Conservation (phyloP, 1,284 basidiomycete genomes). For the Heliocybe sulcata region DNA sequence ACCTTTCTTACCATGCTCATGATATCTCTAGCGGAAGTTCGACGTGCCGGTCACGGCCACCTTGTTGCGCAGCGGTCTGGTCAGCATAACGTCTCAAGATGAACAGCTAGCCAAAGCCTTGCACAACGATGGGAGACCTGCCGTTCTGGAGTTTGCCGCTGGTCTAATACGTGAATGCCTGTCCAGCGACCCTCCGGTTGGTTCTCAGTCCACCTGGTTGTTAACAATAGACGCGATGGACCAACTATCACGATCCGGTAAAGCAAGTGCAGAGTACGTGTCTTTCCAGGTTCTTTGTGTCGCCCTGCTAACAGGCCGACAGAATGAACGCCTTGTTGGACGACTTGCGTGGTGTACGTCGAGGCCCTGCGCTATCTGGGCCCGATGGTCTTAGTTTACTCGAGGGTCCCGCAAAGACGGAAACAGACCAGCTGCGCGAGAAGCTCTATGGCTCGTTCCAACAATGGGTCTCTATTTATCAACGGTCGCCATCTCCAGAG, state of each 20-base stretch:
- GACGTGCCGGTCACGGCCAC: conserved; percentile 93
- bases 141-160: conserved; percentile 78
- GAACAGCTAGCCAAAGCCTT: conserved; percentile 88
- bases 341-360: conserved; percentile 61
- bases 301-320: conserved; percentile 7
- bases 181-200: conserved; percentile 70
- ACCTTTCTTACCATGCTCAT: conserved; percentile 1
- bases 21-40: conserved; percentile 73
- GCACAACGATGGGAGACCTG: conserved; percentile 73
- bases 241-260: conserved; percentile 66
- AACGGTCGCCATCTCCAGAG: conserved; percentile 85
- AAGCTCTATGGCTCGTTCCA: conserved; percentile 74
- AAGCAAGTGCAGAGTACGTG: conserved; percentile 76
- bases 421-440: conserved; percentile 64
- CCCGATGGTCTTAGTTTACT: conserved; percentile 30
- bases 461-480: conserved; percentile 95
- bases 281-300: background rate
- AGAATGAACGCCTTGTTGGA: conserved; percentile 59
- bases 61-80: conserved; percentile 77
- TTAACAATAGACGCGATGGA: conserved; percentile 80
- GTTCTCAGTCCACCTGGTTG: conserved; percentile 75
- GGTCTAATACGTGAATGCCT: conserved; percentile 85
- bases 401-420: conserved; percentile 52
- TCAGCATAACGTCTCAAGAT: conserved; percentile 80
- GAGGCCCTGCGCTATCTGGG: conserved; percentile 28